Evolutionary conservation across 1,284 basidiomycete genomes (phyloP).

Genomic region (Malassezia caprae): DNA sequence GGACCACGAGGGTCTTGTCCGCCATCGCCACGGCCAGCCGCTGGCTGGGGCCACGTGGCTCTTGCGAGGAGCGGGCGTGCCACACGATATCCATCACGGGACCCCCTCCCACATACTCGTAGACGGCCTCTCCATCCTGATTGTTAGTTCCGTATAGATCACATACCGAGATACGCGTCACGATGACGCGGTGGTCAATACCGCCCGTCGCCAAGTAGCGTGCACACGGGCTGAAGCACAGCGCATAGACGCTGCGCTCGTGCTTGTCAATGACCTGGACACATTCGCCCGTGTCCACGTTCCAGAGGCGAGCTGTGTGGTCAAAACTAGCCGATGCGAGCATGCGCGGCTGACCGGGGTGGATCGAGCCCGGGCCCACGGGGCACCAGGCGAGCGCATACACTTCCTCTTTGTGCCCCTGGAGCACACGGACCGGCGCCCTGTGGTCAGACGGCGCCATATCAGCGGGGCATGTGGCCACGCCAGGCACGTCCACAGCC

Average conservation of each 20-base stretch:
- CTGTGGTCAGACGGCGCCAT: constrained; percentile 12
- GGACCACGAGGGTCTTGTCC: constrained; percentile 33
- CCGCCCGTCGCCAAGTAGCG: constrained; percentile 43
- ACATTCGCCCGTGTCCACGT: constrained; percentile 42
- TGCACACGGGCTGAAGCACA: constrained; percentile 40
- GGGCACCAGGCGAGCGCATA: constrained; percentile 44
- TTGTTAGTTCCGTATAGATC: not conserved
- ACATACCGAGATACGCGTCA: constrained; percentile 30
- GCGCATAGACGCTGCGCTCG: constrained; percentile 39
- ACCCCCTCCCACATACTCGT: constrained; percentile 18
- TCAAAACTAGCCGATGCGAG: constrained; percentile 45
- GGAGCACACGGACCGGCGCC: constrained; percentile 24
- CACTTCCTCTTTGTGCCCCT: constrained; percentile 43
- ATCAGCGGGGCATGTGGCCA: not conserved
- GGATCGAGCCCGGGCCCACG: constrained; percentile 27
- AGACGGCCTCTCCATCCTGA: constrained; percentile 13
- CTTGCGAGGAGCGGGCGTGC: constrained; percentile 4
- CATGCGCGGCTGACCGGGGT: constrained; percentile 37
- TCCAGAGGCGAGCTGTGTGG: constrained; percentile 43
- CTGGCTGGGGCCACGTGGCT: constrained; percentile 5
- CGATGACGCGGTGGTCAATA: constrained; percentile 36
- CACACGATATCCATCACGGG: constrained; percentile 22
- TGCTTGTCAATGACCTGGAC: constrained; percentile 36
- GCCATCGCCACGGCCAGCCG: constrained; percentile 40
- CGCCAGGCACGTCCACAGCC: constrained; percentile 26